Conservation (phyloP, 116 monocot species). For the Trichopus zeylanicus region DNA sequence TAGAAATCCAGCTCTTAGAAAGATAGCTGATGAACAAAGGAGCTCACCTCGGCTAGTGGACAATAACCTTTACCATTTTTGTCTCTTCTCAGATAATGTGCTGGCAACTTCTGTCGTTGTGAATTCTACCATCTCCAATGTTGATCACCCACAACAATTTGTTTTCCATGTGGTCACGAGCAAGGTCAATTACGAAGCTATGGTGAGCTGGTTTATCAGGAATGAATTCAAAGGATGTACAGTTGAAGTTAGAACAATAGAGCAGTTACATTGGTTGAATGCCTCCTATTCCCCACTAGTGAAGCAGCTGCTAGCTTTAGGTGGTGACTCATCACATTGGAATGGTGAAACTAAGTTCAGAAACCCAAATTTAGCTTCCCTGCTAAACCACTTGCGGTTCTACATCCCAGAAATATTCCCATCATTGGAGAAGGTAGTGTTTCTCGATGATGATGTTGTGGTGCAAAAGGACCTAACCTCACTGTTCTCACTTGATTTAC, state of each 20-base stretch:
- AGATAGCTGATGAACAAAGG: constrained; percentile 32
- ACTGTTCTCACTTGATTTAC: constrained; percentile 54
- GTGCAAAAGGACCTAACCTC: constrained; percentile 52
- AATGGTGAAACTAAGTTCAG: constrained; percentile 11
- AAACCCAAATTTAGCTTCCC: constrained; percentile 11
- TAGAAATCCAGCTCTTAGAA: constrained; percentile 17
- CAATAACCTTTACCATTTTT: constrained; percentile 68
- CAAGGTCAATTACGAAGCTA: constrained; percentile 30
- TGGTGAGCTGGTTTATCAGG: constrained; percentile 49
- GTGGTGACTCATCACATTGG: not conserved
- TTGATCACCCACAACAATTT: constrained; percentile 56
- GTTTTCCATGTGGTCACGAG: constrained; percentile 71
- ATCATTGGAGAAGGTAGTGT: constrained; percentile 43
- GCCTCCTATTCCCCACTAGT: constrained; percentile 46
- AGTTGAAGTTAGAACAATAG: constrained; percentile 44
- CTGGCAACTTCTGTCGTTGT: constrained; percentile 59
- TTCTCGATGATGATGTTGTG: constrained; percentile 64
- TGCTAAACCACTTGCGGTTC: constrained; percentile 45
- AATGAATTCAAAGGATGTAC: constrained; percentile 53
- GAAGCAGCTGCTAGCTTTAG: constrained; percentile 23
- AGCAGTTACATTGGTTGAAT: constrained; percentile 61
- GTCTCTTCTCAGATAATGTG: constrained; percentile 70
- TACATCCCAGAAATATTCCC: constrained; percentile 50
- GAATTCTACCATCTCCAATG: constrained; percentile 63
- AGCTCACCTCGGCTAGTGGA: constrained; percentile 51